Evolutionary conservation across 2,329 filamentous ascomycete genomes (phyloP), one percentile per base, ranked within the genome.

Genomic region (Colletotrichum nymphaeae): DNA sequence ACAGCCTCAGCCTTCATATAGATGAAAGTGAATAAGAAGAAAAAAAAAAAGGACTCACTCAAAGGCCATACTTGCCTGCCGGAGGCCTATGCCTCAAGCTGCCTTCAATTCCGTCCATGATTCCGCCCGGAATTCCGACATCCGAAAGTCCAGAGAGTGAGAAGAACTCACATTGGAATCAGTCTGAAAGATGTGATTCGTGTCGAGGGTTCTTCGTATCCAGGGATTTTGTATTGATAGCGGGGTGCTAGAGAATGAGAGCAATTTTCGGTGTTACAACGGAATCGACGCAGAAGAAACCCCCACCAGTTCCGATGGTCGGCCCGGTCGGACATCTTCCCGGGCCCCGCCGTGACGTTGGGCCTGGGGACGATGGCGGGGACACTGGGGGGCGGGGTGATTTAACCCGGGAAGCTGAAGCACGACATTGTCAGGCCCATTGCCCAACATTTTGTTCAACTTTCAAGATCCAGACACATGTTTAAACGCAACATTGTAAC

Each of bases 261-360:
- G 24, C 16, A 49, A 12, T 24, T 53, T n/a, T 24, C 8, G 3
- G 24, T n/a, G 60, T 42, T 19, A 16, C 19, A 30, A 14, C 3
- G 8, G 35, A 22, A 30, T 37, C 14, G 26, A 55, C 8, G 22
- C 4, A 52, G 46, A 19, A 55, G 30, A 35, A 55, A 32, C 49
- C 62, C 62, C 67, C 67, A 49, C 49, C 67, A 30, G 62, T 71
- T 73, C 71, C 71, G 67, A 73, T 73, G 71, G 30, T 73, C 71
- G 71, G 71, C 62, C 67, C 56, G 67, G 56, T 73, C 71, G 67
- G 71, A 71, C 71, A 73, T 71, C 67, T 73, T 62, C 56, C 67
- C 71, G 71, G 60, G 68, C 52, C 62, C 67, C 71, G 55, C 60
- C 55, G 62, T 69, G 59, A 57, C 63, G 52, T 65, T 35, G 63